A percentile compares a stretch with the other conserved stretches of the same genome.
Conservation (phyloP, 805 yeast species). For the Scheffersomyces amazonensis region DNA sequence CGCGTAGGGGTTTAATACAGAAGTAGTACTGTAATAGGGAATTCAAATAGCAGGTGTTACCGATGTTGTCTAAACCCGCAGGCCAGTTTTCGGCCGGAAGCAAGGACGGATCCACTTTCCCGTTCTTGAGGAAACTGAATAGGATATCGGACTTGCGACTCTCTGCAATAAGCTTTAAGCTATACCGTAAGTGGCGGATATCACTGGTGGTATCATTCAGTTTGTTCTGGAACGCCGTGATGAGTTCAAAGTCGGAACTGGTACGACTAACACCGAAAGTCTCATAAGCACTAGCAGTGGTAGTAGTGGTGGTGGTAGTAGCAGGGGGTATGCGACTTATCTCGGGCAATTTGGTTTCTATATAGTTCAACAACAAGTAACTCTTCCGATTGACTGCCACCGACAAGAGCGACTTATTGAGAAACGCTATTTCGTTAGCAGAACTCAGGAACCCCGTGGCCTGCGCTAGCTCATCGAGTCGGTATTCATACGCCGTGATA, state of each 20-base stretch:
- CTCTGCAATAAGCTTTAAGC: constrained; percentile 55
- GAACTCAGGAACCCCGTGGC: constrained; percentile 23
- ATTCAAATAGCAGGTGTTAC: constrained; percentile 93
- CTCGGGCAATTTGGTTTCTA: constrained; percentile 43
- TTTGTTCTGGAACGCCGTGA: constrained; percentile 49
- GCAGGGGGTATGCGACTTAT: constrained; percentile 9
- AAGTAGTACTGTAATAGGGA: constrained; percentile 89
- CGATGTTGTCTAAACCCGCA: constrained; percentile 89
- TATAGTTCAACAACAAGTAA: constrained; percentile 51
- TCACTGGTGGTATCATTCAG: constrained; percentile 33
- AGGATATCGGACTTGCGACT: constrained; percentile 55
- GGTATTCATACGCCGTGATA: constrained; percentile 69
- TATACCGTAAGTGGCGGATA: constrained; percentile 53
- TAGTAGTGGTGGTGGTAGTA: constrained; percentile 6
- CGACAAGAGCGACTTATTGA: constrained; percentile 58
- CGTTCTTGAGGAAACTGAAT: constrained; percentile 54
- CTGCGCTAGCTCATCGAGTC: constrained; percentile 48
- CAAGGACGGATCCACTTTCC: constrained; percentile 56
- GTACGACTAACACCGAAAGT: constrained; percentile 45
- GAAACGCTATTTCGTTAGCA: constrained; percentile 35
- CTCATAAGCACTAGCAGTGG: constrained; percentile 36
- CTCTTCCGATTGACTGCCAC: constrained; percentile 60
- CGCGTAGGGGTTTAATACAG: constrained; percentile 77
- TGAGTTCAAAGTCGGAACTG: constrained; percentile 56
- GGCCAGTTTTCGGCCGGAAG: constrained; percentile 73